Conservation (phyloP, 73 alveolate genomes). For the Tetrahymena elliotti region DNA sequence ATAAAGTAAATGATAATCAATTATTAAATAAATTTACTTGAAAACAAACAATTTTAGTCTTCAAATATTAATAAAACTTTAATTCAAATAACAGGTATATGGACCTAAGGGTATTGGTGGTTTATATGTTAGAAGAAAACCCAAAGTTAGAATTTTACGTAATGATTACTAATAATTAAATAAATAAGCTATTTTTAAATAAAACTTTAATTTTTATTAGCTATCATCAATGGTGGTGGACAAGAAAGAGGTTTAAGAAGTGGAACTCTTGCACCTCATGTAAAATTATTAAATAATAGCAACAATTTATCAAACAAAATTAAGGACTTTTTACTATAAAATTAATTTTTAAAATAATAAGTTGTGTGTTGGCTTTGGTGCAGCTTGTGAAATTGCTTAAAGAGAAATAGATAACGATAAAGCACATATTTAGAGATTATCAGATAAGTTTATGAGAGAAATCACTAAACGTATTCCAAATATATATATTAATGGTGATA, state of each 20-base stretch:
- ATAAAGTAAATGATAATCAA: conserved; percentile 38
- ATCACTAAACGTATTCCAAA: conserved; percentile 43
- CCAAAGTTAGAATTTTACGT: conserved; percentile 89
- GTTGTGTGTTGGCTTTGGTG: conserved; percentile 93
- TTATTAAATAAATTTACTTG: too few species aligned
- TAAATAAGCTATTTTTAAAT: not conserved
- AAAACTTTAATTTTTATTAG: not conserved
- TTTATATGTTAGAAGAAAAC: conserved; percentile 87
- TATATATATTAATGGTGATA: conserved; percentile 68
- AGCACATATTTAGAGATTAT: conserved; percentile 59
- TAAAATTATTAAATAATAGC: not conserved
- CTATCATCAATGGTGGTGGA: conserved; percentile 94
- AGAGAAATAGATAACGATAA: conserved; percentile 82
- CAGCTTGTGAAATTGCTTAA: conserved; percentile 75
- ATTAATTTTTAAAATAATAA: not conserved
- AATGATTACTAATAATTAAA: not conserved
- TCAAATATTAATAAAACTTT: not conserved
- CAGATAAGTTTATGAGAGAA: conserved; percentile 36
- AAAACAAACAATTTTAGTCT: too few species aligned
- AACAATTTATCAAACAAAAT: too few species aligned
- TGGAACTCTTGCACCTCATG: conserved; percentile 93
- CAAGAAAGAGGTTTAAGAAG: conserved; percentile 95
- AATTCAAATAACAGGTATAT: conserved; percentile 32
- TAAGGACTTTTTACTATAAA: not conserved
- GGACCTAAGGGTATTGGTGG: conserved; percentile 99